Base-by-base conservation (phyloP, 1,284 basidiomycete species). In the Fomes fomentarius region DNA sequence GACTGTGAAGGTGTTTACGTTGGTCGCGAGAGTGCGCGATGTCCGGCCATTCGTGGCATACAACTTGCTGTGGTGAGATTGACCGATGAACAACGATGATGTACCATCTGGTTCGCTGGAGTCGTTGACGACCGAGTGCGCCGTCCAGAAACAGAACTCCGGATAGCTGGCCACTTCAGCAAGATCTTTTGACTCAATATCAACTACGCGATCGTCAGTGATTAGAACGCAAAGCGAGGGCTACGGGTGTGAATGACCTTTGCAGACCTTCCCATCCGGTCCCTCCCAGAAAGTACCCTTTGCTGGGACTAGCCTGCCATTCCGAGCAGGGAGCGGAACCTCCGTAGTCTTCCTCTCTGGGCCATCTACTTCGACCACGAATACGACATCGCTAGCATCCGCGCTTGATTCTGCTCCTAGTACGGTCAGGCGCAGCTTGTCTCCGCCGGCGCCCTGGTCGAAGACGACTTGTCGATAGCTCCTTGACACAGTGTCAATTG, bases 1-100 rank as follows among this genome's bases (percentile, higher is more conserved):
- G n/a, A 92, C 62, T 1, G 82, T 81, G 72, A 96, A 94, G 0
- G 96, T 98, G 21, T 85, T 96, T 19, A 79, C 85, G 56, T 87
- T 87, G 2, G 78, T 72, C 1, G 89, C 82, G 2, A 90, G 59
- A 25, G 72, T 59, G 60, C 63, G 67, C 0, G 55, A 26, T 6
- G 55, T 34, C 7, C 54, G 52, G n/a, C 51, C 33, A 10, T 61
- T 65, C 24, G 66, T 65, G 39, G 82, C 76, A 55, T 82, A 79
- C 2, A 95, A 73, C 62, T 85, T 89, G 2, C 89, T 87, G 4
- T 79, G 79, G 15, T 78, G 71, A 1, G 88, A 80, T 9, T 92
- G 80, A 0, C 91, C 93, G 49, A 94, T 71, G 64, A 85, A 83
- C 0, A 89, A 59, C 9, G 62, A 40, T 9, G 61, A 34, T 35